A percentile compares a stretch with the other conserved stretches of the same genome.
These are phyloP conservation scores for Pichia gijzeniarum DNA, from an alignment of 805 yeast genomes.

Conservation along the genomic window DNA sequence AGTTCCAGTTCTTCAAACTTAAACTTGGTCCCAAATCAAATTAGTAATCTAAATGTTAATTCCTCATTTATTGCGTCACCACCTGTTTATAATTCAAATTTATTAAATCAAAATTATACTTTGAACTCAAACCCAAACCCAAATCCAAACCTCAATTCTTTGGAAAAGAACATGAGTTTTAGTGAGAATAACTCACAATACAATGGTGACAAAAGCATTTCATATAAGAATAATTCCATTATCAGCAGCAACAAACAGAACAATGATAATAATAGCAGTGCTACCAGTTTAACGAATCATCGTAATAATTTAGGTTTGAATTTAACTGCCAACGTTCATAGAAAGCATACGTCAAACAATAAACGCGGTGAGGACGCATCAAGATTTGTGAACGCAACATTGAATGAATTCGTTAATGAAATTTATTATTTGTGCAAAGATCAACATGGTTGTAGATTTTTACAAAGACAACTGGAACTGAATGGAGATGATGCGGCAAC, in stretches of 20 bases:
- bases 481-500: constrained; percentile 58
- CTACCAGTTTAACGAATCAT: not conserved
- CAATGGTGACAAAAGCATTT: not conserved
- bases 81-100: not conserved
- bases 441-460: constrained; percentile 92
- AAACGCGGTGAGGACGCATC: constrained; percentile 60
- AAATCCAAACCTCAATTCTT: not conserved
- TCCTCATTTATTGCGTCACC: not conserved
- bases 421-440: constrained; percentile 83
- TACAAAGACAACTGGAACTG: constrained; percentile 78
- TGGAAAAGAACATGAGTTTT: not conserved
- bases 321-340: constrained; percentile 30
- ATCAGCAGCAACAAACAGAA: not conserved
- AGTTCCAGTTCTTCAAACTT: constrained; percentile 2
- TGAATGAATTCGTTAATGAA: constrained; percentile 64
- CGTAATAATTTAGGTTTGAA: constrained; percentile 19
- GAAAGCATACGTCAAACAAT: constrained; percentile 30
- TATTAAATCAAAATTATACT: constrained; percentile 1
- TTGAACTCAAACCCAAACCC: not conserved
- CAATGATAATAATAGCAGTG: not conserved
- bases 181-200: not conserved
- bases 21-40: constrained; percentile 7
- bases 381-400: constrained; percentile 57
- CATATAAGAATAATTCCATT: not conserved
- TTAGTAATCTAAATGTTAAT: not conserved